A percentile compares a stretch with the other conserved stretches of the same genome.
These are phyloP conservation scores for Penicillium psychrosexuale DNA, from an alignment of 2,329 filamentous ascomycete species.

Conservation along the genomic window DNA sequence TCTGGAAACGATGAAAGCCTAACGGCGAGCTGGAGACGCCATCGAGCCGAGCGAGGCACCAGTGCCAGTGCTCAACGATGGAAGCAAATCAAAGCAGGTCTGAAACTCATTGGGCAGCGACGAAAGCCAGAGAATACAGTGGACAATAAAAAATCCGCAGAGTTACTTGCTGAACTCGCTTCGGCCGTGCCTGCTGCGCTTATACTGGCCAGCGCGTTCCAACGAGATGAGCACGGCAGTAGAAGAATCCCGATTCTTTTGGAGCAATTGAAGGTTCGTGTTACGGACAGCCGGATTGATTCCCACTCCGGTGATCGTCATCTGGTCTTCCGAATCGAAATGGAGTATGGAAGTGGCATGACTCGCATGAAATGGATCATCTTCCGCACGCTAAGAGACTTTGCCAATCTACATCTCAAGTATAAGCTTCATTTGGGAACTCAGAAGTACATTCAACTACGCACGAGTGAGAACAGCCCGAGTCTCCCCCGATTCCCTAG, in stretches of 20 bases:
- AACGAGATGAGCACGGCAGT: constrained; percentile 92
- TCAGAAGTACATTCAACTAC: constrained; percentile 73
- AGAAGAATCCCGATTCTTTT: constrained; percentile 91
- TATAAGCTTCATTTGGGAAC: constrained; percentile 86
- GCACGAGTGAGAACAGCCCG: constrained; percentile 64
- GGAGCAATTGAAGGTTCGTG: constrained; percentile 86
- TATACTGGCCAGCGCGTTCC: constrained; percentile 96
- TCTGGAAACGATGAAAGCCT: constrained; percentile 59
- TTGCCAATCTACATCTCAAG: constrained; percentile 86
- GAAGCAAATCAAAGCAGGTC: constrained; percentile 85
- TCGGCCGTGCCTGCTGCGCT: constrained; percentile 90
- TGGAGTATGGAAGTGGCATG: constrained; percentile 93
- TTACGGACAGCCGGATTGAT: constrained; percentile 75
- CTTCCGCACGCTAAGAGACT: constrained; percentile 79
- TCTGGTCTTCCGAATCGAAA: constrained; percentile 81
- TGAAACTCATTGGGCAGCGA: constrained; percentile 72
- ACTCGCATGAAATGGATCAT: constrained; percentile 97
- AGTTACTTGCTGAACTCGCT: constrained; percentile 90
- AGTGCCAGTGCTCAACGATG: constrained; percentile 77
- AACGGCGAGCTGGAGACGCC: constrained; percentile 53
- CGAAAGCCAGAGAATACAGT: constrained; percentile 80
- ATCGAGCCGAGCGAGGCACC: constrained; percentile 62
- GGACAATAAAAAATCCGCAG: constrained; percentile 91
- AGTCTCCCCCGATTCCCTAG: constrained; percentile 88
- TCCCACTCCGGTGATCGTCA: constrained; percentile 61